Evolutionary conservation across 1,284 basidiomycete species (phyloP).

Genomic region (Ustilago tritici): DNA sequence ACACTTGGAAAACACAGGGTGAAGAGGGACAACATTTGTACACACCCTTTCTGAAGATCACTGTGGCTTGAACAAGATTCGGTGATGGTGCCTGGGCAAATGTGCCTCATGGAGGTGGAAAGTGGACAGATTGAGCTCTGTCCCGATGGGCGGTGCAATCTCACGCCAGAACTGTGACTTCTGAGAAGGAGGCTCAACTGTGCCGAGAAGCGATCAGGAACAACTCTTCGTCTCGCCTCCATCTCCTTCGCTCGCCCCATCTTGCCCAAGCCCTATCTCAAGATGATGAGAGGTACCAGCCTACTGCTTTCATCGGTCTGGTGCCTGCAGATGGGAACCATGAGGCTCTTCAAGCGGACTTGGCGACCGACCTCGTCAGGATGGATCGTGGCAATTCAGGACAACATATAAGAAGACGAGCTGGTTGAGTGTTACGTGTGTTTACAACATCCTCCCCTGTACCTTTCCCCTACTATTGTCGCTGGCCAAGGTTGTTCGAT

Average conservation of each 20-base stretch:
- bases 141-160: background rate
- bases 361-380: background rate
- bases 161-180: conserved; percentile 13
- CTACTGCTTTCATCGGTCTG: background rate
- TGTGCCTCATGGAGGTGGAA: background rate
- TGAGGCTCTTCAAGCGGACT: background rate
- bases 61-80: conserved; percentile 5
- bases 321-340: background rate
- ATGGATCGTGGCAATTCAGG: background rate
- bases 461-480: background rate
- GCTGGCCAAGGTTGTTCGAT: background rate
- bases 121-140: background rate
- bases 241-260: background rate
- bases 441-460: background rate
- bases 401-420: background rate
- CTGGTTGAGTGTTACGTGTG: background rate
- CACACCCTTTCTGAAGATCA: background rate
- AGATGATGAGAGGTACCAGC: background rate
- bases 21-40: background rate
- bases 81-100: background rate
- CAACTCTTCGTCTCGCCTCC: conserved; percentile 1
- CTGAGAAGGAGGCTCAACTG: background rate
- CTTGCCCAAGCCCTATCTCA: background rate
- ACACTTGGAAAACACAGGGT: conserved; percentile 2
- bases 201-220: background rate